Evolutionary conservation across 164 flowering plant species (phyloP).

Genomic region (Warburgia ugandensis): DNA sequence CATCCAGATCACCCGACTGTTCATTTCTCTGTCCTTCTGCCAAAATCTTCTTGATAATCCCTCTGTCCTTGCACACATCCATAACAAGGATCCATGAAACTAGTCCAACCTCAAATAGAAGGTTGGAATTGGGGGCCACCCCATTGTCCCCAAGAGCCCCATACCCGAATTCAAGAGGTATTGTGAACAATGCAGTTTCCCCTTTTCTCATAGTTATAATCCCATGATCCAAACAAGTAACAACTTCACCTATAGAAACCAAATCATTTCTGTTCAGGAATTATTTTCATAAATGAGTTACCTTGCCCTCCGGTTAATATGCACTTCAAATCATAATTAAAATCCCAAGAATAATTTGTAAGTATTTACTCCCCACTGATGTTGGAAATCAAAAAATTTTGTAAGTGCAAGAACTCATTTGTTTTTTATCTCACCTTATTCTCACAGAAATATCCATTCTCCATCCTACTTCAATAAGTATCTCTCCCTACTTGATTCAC

Average conservation of each 20-base stretch:
- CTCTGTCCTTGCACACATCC: conserved; percentile 66
- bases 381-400: too few species aligned
- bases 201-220: conserved; percentile 60
- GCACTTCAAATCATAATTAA: too few species aligned
- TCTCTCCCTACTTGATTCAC: too few species aligned
- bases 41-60: conserved; percentile 57
- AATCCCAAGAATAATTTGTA: too few species aligned
- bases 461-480: too few species aligned
- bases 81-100: conserved; percentile 56
- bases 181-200: conserved; percentile 56
- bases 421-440: too few species aligned
- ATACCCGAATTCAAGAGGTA: conserved; percentile 40
- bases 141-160: conserved; percentile 25
- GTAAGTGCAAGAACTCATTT: too few species aligned
- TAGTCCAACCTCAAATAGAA: conserved; percentile 58
- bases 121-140: conserved; percentile 31
- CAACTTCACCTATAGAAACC: conserved; percentile 34
- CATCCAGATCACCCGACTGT: conserved; percentile 59
- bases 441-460: too few species aligned
- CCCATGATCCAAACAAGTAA: conserved; percentile 42
- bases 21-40: conserved; percentile 34
- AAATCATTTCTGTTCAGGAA: too few species aligned
- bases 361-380: too few species aligned
- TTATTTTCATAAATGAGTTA: too few species aligned
- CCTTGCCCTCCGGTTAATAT: too few species aligned